Base-by-base conservation (phyloP, 2,329 filamentous ascomycete genomes). In the Fusarium sp. region DNA sequence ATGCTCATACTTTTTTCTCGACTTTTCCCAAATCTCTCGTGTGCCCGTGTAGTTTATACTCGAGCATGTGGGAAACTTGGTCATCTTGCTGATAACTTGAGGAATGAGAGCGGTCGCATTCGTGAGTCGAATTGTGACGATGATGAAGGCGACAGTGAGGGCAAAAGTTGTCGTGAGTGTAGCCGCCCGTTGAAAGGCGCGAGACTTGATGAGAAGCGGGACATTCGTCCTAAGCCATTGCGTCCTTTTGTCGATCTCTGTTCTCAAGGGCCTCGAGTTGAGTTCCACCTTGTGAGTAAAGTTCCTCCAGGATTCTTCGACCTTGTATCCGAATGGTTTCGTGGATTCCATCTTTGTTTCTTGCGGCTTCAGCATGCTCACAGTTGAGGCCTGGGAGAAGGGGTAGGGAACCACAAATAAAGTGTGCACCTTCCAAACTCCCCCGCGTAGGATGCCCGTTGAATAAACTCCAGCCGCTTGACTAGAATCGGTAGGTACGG, bases 1-100 rank as follows among this genome's bases (percentile, higher is more conserved):
- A 10, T 76, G 59, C 4, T 66, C 67, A 50, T 77, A 81, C 58
- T 79, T 82, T 18, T 70, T 40, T 18, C 75, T 61, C 4, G 77
- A 72, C 29, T 37, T 54, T 5, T 74, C 66, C 79, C 78, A 79
- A 29, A 72, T 67, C 4, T 75, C 68, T 18, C 40, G 42, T 7
- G 67, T 66, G 4, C 71, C 69, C 9, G 71, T 74, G 5, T 68
- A 34, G 11, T 74, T 74, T 45, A 62, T 64, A 24, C 68, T 72
- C 38, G 64, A 34, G 47, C 76, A 78, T 3, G 67, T 66, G 2
- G 74, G 68, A 38, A 70, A 74, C 58, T 70, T 69, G 58, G 72
- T 62, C n/a, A 74, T 65, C 9, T 64, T 66, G 34, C 67, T 69
- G 18, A 76, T 67, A 6, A 69, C 68, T 27, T 75, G 70, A 18